These are phyloP conservation scores for Aspergillus panamensis DNA, from an alignment of 495 filamentous ascomycete genomes.

Conservation along the genomic window DNA sequence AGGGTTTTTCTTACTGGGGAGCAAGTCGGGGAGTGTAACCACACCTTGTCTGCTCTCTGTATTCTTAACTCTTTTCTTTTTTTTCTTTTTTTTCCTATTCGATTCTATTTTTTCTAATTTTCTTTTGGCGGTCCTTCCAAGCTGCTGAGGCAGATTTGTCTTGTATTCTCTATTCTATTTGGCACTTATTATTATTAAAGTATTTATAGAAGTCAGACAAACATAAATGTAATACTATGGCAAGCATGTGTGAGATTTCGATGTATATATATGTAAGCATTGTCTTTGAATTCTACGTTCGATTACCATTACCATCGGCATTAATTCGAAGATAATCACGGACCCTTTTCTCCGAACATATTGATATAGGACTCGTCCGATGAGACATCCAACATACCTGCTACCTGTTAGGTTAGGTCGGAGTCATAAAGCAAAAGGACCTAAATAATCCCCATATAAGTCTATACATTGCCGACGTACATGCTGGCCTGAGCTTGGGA, in stretches of 20 bases:
- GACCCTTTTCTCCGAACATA: too few relatives aligned
- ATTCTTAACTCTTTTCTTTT: constrained; percentile 20
- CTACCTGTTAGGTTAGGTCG: too few relatives aligned
- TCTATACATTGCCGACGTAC: too few relatives aligned
- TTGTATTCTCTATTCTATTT: constrained; percentile 11
- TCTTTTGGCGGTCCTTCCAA: not conserved
- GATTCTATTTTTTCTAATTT: not conserved
- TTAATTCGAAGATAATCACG: too few relatives aligned
- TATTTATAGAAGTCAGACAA: constrained; percentile 17
- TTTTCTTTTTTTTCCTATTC: constrained; percentile 8
- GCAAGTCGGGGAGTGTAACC: constrained; percentile 2
- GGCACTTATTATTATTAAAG: constrained; percentile 2
- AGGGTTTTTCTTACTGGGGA: constrained; percentile 15
- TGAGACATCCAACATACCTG: too few relatives aligned
- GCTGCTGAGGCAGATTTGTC: constrained; percentile 18
- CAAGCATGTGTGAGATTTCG: not conserved
- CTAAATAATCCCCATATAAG: too few relatives aligned
- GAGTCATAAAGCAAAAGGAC: too few relatives aligned
- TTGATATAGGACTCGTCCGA: too few relatives aligned
- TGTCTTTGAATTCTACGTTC: not conserved
- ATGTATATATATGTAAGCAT: not conserved
- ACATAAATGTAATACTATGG: constrained; percentile 15
- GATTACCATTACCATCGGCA: too few relatives aligned
- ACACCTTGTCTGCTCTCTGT: constrained; percentile 15
- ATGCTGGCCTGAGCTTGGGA: too few relatives aligned